phyloP scores from a whole-genome alignment of 1,284 basidiomycete species.

The Rugosomyces carneus region DNA sequence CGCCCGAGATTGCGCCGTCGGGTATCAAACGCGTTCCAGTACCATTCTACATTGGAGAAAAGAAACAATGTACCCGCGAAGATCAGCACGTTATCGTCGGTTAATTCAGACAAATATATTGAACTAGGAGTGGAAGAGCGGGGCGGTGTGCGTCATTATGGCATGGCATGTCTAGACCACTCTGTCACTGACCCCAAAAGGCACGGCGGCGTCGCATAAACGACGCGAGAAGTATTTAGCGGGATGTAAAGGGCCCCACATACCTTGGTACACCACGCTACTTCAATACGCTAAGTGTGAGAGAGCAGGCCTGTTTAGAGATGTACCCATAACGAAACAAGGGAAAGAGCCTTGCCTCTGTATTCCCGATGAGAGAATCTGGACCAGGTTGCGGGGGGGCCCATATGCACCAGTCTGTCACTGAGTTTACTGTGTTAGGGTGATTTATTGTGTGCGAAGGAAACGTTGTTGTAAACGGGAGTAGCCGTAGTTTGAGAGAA shows the following conservation, averaged over 20 bases:
- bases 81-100: background rate
- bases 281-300: slow-evolving; percentile 45
- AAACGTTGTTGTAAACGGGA: background rate
- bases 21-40: slow-evolving; percentile 64
- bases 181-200: background rate
- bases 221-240: background rate
- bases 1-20: slow-evolving; percentile 52
- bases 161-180: background rate
- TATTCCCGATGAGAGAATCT: slow-evolving; percentile 47
- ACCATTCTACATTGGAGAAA: slow-evolving; percentile 31
- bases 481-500: background rate
- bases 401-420: slow-evolving; percentile 49
- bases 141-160: background rate
- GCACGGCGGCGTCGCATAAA: background rate
- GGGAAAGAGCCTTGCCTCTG: slow-evolving; percentile 37
- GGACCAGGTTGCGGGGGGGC: slow-evolving; percentile 53
- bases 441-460: background rate
- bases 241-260: slow-evolving; percentile 6
- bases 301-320: background rate
- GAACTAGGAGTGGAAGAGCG: background rate
- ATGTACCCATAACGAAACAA: slow-evolving; percentile 1
- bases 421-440: slow-evolving; percentile 45
- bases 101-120: background rate
- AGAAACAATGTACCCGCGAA: slow-evolving; percentile 1
- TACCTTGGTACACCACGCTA: slow-evolving; percentile 65